Conservation (phyloP, 768 basidiomycete species). For the Antrodiella citrinella region DNA sequence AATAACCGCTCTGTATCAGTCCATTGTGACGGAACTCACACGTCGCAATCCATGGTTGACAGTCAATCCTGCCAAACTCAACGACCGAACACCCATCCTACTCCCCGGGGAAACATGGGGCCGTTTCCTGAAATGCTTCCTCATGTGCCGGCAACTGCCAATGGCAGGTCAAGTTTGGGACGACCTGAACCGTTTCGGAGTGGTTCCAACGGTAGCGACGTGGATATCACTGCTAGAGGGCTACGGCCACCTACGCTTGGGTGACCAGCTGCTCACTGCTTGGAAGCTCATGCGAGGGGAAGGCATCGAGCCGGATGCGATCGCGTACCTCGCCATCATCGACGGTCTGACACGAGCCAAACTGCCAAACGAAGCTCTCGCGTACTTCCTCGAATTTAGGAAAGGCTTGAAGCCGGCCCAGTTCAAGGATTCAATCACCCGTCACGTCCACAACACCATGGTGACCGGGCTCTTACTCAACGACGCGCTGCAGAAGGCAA, state of each 20-base stretch:
- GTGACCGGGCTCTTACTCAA: constrained; percentile 54
- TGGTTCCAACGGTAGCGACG: constrained; percentile 44
- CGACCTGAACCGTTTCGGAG: constrained; percentile 44
- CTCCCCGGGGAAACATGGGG: constrained; percentile 57
- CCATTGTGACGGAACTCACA: constrained; percentile 41
- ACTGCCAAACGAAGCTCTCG: constrained; percentile 42
- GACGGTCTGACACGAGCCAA: constrained; percentile 47
- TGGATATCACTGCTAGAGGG: constrained; percentile 72
- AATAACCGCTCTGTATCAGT: constrained; percentile 42
- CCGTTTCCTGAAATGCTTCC: constrained; percentile 56
- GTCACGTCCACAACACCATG: constrained; percentile 65
- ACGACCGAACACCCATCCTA: constrained; percentile 33
- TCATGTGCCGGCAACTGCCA: constrained; percentile 45
- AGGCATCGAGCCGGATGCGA: constrained; percentile 48
- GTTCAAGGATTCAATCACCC: constrained; percentile 6
- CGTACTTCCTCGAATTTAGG: constrained; percentile 42
- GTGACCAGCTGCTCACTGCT: constrained; percentile 27
- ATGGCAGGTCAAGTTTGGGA: constrained; percentile 61
- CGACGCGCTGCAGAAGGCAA: constrained; percentile 26
- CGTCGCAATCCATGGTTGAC: constrained; percentile 50
- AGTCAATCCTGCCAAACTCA: constrained; percentile 28
- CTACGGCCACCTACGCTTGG: constrained; percentile 42
- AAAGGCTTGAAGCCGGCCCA: constrained; percentile 18
- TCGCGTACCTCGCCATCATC: constrained; percentile 66
- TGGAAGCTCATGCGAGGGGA: constrained; percentile 60